Evolutionary conservation across 2,329 filamentous ascomycete species (phyloP), one percentile per base, ranked within the genome.

Genomic region (Chaetomium strumarium): DNA sequence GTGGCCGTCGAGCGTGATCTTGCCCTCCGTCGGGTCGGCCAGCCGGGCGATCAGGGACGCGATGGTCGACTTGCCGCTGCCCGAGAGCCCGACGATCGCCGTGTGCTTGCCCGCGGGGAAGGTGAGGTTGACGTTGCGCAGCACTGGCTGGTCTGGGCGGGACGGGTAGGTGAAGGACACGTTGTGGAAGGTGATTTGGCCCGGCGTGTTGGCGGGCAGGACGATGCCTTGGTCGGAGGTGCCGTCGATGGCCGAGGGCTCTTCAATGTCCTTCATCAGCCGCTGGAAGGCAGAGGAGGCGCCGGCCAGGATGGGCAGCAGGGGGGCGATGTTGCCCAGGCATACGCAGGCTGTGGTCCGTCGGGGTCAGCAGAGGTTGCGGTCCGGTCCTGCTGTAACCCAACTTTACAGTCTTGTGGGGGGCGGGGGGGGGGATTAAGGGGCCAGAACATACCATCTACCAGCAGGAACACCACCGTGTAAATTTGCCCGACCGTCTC

Each of bases 311-410:
- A 83, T 75, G 13, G 82, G 80, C 13, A 86, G 67, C 45, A 85
- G 75, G 0, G 83, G 83, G 0, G 81, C 81, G 46, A 85, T 79
- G 48, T 77, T 76, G 30, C 82, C 80, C 20, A 86, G 72, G 33
- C 85, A 75, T 45, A 86, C 78, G 9, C 80, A 81, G 24, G 80
- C 72, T 73, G 56, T 7, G 63, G 14, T 7, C 33, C 14, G 46
- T 19, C n/a, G n/a, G 3, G n/a, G 37, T 39, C n/a, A 39, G 37
- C 19, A 16, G 11, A 16, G 24, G 24, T n/a, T n/a, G n/a, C n/a
- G n/a, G n/a, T n/a, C n/a, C n/a, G n/a, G n/a, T n/a, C n/a, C n/a
- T n/a, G n/a, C n/a, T n/a, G n/a, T n/a, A n/a, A 24, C 7, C 24
- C 4, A 24, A 24, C 4, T 7, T 4, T 4, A 24, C 24, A 24